Percentiles rank a stretch among this genome's conserved stretches.
These are phyloP conservation scores for Dichotomopilus funicola DNA, from an alignment of 2,329 filamentous ascomycete genomes.

Conservation along the genomic window DNA sequence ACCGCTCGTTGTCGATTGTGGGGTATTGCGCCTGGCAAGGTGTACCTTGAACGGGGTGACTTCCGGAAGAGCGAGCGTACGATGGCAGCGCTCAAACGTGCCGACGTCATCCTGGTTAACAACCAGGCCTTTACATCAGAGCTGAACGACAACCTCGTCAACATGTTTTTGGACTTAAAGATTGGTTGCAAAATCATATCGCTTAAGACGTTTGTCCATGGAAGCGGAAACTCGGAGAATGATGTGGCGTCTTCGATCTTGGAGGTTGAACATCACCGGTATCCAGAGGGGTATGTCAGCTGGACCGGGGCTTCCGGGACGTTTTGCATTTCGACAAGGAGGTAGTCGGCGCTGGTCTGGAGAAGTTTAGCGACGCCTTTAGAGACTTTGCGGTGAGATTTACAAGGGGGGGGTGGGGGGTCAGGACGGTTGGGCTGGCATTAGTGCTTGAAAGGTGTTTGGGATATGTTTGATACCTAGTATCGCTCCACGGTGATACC, in stretches of 20 bases:
- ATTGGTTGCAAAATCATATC: slow-evolving; percentile 84
- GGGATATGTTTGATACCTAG: slow-evolving; percentile 2
- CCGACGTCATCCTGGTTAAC: slow-evolving; percentile 95
- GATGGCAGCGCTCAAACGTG: slow-evolving; percentile 65
- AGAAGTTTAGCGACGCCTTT: background rate
- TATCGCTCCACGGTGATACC: background rate
- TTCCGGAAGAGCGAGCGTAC: slow-evolving; percentile 71
- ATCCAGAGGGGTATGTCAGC: slow-evolving; percentile 71
- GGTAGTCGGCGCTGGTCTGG: slow-evolving; percentile 7
- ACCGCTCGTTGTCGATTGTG: slow-evolving; percentile 78
- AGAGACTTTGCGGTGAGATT: slow-evolving; percentile 2
- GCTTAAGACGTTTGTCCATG: slow-evolving; percentile 82
- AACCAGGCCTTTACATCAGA: slow-evolving; percentile 92
- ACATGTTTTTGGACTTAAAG: slow-evolving; percentile 91
- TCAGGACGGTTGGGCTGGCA: slow-evolving; percentile 1
- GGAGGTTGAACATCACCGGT: slow-evolving; percentile 59
- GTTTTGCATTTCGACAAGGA: slow-evolving; percentile 84
- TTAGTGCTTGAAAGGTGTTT: background rate
- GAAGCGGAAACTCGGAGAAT: slow-evolving; percentile 67
- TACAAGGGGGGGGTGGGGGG: slow-evolving; percentile 2
- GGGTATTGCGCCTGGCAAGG: slow-evolving; percentile 74
- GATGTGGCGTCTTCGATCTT: slow-evolving; percentile 79
- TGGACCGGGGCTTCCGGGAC: slow-evolving; percentile 81
- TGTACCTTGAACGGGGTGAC: slow-evolving; percentile 75
- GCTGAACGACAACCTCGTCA: slow-evolving; percentile 76